Percentiles rank a stretch among this genome's conserved stretches.
These are phyloP conservation scores for Coffea humblotiana DNA, from an alignment of 305 asterid genomes.

Conservation along the genomic window DNA sequence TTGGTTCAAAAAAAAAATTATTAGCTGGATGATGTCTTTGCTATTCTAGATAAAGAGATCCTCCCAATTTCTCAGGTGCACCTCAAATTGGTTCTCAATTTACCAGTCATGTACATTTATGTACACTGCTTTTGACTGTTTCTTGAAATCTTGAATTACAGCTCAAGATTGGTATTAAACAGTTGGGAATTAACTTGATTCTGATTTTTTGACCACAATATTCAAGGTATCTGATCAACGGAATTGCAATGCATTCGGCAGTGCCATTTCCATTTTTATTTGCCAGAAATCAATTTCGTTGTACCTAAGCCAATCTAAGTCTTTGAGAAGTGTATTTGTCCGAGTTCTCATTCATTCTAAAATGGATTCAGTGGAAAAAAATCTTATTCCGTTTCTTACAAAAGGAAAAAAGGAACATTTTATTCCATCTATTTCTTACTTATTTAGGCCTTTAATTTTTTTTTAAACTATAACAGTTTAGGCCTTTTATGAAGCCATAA, in stretches of 20 bases:
- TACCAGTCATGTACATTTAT: neutral
- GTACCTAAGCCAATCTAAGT: too few relatives aligned
- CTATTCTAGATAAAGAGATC: neutral
- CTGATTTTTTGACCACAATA: neutral
- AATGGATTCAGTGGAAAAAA: too few relatives aligned
- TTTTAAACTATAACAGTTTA: too few relatives aligned
- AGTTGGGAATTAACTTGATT: neutral
- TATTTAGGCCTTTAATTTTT: neutral
- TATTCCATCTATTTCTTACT: too few relatives aligned
- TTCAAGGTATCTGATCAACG: neutral
- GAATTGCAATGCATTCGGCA: neutral
- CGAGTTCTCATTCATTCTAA: too few relatives aligned
- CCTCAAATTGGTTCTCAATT: neutral
- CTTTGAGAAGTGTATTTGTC: too few relatives aligned
- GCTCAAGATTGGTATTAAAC: too few relatives aligned
- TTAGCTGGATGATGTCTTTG: neutral
- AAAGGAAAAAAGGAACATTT: too few relatives aligned
- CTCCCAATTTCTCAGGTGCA: neutral
- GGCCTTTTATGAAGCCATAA: neutral
- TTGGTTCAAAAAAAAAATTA: neutral
- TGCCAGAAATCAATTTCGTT: neutral
- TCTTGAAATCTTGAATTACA: too few relatives aligned
- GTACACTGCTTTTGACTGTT: neutral
- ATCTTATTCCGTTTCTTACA: too few relatives aligned
- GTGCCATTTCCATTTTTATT: neutral